Conservation (phyloP, 352 stramenopile species). For the Phytophthora nicotianae region DNA sequence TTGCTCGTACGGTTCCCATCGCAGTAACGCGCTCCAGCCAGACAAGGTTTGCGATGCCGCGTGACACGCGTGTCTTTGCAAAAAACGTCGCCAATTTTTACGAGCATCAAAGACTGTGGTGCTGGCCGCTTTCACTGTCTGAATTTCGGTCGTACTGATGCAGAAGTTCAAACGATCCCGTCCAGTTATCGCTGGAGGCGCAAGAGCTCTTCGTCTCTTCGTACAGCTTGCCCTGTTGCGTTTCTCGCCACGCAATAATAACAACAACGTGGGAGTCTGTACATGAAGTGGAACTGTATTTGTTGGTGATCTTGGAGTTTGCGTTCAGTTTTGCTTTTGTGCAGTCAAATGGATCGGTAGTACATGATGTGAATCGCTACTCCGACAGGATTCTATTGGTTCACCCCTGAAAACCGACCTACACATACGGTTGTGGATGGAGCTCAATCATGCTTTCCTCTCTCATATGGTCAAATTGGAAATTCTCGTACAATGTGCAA, state of each 20-base stretch:
- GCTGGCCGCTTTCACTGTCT: not conserved
- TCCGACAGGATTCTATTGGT: conserved; percentile 10
- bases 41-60: conserved; percentile 21
- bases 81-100: conserved; percentile 12
- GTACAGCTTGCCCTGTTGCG: conserved; percentile 13
- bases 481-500: conserved; percentile 3
- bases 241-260: conserved; percentile 16
- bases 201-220: conserved; percentile 11
- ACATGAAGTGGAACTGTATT: not conserved
- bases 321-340: too few relatives aligned
- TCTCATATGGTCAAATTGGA: conserved; percentile 18
- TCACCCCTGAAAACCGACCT: not conserved
- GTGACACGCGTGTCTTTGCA: conserved; percentile 24
- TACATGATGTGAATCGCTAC: not conserved
- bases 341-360: too few relatives aligned
- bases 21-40: conserved; percentile 7
- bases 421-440: conserved; percentile 20
- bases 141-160: not conserved
- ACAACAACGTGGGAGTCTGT: not conserved
- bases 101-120: conserved; percentile 1
- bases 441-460: conserved; percentile 14
- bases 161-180: not conserved
- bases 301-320: too few relatives aligned
- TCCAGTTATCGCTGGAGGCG: not conserved
- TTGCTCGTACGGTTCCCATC: conserved; percentile 15